Evolutionary conservation across 2,329 filamentous ascomycete genomes (phyloP), one percentile per base, ranked within the genome.

Genomic region (Seiridium unicorne): DNA sequence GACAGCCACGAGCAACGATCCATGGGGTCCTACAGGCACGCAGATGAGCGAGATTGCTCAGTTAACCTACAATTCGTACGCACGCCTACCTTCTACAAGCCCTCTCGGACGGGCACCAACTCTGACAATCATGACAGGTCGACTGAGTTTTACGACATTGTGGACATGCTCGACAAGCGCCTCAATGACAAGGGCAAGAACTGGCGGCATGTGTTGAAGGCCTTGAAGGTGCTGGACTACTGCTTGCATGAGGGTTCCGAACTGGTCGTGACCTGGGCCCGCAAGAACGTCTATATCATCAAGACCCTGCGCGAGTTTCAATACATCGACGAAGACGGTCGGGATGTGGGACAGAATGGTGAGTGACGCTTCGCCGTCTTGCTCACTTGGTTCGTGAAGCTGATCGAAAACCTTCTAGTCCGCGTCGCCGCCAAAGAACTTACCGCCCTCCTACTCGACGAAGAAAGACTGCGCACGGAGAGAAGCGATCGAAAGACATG

Each of bases 161-260:
- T 99, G 89, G 95, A 99, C 76, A 99, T 99, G 92, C 83, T 99
- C 67, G 95, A 99, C 79, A 98, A 98, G 82, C 90, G 95, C 67
- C 81, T 99, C 71, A 99, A 99, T 71, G 95, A 99, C 77, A 98
- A 99, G 78, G 95, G 95, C 72, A 99, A 98, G 84, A 99, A 99
- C 75, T 99, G 95, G 95, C 89, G 95, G 69, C 95, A 99, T 74
- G 95, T 99, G 10, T 81, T 99, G 62, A 99, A 99, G 78, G 96
- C 95, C 47, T 82, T 99, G 67, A 99, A 99, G 76, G 95, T 99
- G 57, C 84, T 98, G 60, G 95, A 99, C 76, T 99, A 99, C 77
- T 97, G 93, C 77, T 83, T 99, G 60, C 95, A 99, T 74, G 95
- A 99, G 75, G 95, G 95, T 53, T 97, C 93, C 0, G 95, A 98